Percentiles rank a stretch among this genome's conserved stretches.
Evolutionary conservation across 2,329 filamentous ascomycete species (phyloP).

Genomic region (Verticillium tricorpus): DNA sequence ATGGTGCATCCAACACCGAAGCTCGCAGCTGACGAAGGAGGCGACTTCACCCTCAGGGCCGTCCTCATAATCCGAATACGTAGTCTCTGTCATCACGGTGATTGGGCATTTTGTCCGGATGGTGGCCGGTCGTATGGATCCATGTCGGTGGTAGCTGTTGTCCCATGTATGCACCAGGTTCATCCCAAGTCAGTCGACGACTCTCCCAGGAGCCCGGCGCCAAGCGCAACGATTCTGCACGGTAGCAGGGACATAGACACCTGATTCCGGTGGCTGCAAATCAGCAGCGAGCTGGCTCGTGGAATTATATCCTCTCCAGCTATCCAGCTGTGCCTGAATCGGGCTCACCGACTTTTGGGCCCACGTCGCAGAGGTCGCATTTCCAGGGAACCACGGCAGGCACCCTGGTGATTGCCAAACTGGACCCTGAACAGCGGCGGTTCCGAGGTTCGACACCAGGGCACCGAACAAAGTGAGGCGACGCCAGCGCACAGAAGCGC

Average conservation of each 20-base stretch:
- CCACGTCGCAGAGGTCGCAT: neutral
- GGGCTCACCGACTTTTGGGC: conserved; percentile 4
- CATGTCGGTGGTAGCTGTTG: too few relatives aligned
- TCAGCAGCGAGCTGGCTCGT: neutral
- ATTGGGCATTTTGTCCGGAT: too few relatives aligned
- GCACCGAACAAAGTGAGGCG: neutral
- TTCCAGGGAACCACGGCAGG: neutral
- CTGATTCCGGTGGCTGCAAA: neutral
- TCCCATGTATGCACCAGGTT: too few relatives aligned
- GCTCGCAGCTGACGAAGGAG: too few relatives aligned
- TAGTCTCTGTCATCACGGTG: too few relatives aligned
- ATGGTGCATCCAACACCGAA: too few relatives aligned
- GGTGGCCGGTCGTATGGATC: too few relatives aligned
- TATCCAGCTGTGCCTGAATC: neutral
- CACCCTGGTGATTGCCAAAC: neutral
- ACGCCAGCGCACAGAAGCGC: conserved; percentile 2
- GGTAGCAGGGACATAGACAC: neutral
- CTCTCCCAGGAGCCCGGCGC: too few relatives aligned
- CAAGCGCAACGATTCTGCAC: too few relatives aligned
- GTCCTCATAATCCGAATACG: too few relatives aligned
- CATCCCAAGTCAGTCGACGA: too few relatives aligned
- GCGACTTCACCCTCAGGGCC: too few relatives aligned
- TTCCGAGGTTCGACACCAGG: neutral
- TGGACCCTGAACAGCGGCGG: neutral
- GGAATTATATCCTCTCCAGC: neutral